Conservation (phyloP, 805 yeast species). For the Hanseniaspora nectarophila region DNA sequence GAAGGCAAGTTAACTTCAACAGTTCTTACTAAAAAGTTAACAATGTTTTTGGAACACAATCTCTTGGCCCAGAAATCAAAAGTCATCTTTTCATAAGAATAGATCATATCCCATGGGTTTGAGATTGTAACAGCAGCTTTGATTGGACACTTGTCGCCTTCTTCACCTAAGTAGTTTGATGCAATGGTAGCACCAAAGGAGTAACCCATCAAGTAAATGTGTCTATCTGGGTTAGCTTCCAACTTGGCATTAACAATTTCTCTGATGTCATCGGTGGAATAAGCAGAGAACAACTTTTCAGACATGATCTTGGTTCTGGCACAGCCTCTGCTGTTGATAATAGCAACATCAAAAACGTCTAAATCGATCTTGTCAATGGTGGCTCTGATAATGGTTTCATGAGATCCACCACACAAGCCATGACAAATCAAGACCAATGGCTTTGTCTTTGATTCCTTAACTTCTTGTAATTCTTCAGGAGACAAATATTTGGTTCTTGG, state of each 20-base stretch:
- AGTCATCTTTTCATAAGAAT: conserved; percentile 37
- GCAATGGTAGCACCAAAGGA: conserved; percentile 62
- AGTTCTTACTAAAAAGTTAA: conserved; percentile 33
- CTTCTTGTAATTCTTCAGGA: conserved; percentile 31
- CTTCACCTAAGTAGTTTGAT: conserved; percentile 61
- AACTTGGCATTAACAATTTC: conserved; percentile 43
- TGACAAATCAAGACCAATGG: conserved; percentile 56
- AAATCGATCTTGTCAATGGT: conserved; percentile 35
- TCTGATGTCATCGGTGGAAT: conserved; percentile 59
- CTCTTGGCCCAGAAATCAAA: conserved; percentile 31
- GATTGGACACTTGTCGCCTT: conserved; percentile 40
- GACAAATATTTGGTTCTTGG: conserved; percentile 56
- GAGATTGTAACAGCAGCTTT: conserved; percentile 50
- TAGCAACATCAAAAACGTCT: conserved; percentile 45
- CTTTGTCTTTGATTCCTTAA: conserved; percentile 26
- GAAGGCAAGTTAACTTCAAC: conserved; percentile 35
- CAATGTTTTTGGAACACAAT: conserved; percentile 34
- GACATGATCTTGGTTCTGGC: conserved; percentile 61
- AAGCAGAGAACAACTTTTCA: conserved; percentile 53
- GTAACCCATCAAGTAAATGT: conserved; percentile 54
- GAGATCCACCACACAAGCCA: conserved; percentile 73
- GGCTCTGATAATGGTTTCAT: conserved; percentile 58
- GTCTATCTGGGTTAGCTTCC: conserved; percentile 46
- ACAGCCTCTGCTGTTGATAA: conserved; percentile 63
- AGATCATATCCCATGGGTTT: conserved; percentile 62